A percentile compares a stretch with the other conserved stretches of the same genome.
Conservation (phyloP, 345 rosid species). For the Iberis pinnata region DNA sequence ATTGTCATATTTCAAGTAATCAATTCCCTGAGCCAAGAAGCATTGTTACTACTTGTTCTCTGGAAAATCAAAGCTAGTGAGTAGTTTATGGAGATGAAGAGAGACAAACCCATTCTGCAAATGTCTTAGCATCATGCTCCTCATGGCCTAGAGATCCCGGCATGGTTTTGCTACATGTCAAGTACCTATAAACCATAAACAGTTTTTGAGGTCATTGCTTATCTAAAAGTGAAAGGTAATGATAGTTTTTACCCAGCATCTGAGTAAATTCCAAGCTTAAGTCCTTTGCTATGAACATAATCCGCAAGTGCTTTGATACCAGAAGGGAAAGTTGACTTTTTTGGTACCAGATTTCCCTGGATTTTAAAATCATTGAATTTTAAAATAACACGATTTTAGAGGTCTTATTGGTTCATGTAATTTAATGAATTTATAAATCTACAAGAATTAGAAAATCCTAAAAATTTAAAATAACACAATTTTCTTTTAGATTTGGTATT, state of each 20-base stretch:
- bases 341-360: conserved; percentile 65
- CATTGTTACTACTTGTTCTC: conserved; percentile 14
- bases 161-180: conserved; percentile 81
- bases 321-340: conserved; percentile 63
- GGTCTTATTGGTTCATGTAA: no score
- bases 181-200: conserved; percentile 42
- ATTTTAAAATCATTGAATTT: no score
- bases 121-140: conserved; percentile 83
- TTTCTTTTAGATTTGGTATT: no score
- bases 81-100: neutral
- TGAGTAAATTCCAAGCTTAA: conserved; percentile 81
- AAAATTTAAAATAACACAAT: no score
- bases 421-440: no score
- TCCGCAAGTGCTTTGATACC: conserved; percentile 79
- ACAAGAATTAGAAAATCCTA: no score
- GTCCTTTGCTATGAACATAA: conserved; percentile 75
- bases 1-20: conserved; percentile 90
- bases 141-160: conserved; percentile 90
- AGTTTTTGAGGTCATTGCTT: neutral
- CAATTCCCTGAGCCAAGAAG: conserved; percentile 53
- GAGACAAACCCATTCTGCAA: conserved; percentile 74
- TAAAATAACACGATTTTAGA: no score
- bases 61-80: neutral
- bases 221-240: no score
- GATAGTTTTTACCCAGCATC: conserved; percentile 98